Conservation (phyloP, 306 rosid genomes). For the Vicia faba region DNA sequence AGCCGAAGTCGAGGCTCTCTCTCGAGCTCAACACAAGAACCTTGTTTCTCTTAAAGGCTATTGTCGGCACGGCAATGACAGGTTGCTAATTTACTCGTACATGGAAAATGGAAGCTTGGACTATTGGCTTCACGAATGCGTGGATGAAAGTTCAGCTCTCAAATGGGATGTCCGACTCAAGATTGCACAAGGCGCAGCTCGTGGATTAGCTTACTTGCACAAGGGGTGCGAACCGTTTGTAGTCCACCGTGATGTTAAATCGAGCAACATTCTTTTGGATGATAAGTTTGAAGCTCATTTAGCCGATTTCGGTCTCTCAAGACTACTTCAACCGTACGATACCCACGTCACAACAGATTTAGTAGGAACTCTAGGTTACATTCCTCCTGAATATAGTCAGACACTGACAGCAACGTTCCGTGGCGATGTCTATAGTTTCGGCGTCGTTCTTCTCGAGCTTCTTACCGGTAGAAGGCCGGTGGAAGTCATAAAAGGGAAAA, state of each 20-base stretch:
- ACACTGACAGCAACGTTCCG: slow-evolving; percentile 68
- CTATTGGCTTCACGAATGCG: slow-evolving; percentile 78
- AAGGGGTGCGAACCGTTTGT: slow-evolving; percentile 73
- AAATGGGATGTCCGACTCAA: slow-evolving; percentile 72
- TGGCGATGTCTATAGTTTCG: slow-evolving; percentile 81
- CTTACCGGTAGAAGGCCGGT: slow-evolving; percentile 74
- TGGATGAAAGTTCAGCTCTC: slow-evolving; percentile 53
- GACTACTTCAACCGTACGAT: slow-evolving; percentile 71
- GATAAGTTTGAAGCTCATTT: slow-evolving; percentile 70
- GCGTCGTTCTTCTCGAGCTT: slow-evolving; percentile 86
- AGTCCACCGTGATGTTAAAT: slow-evolving; percentile 74
- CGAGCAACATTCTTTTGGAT: slow-evolving; percentile 81
- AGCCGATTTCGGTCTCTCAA: slow-evolving; percentile 82
- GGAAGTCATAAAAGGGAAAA: slow-evolving; percentile 74
- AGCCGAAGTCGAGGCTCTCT: slow-evolving; percentile 89
- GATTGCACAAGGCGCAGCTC: slow-evolving; percentile 77
- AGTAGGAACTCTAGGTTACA: slow-evolving; percentile 82
- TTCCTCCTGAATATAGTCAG: slow-evolving; percentile 84
- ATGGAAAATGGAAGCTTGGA: slow-evolving; percentile 87
- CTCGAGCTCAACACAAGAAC: slow-evolving; percentile 85
- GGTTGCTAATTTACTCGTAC: slow-evolving; percentile 78
- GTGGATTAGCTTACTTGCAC: slow-evolving; percentile 74
- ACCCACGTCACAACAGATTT: slow-evolving; percentile 79
- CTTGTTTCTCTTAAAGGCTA: slow-evolving; percentile 83
- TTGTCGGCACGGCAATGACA: slow-evolving; percentile 64